phyloP scores from a whole-genome alignment of 306 rosid species.

The Rubus parviflorus region DNA sequence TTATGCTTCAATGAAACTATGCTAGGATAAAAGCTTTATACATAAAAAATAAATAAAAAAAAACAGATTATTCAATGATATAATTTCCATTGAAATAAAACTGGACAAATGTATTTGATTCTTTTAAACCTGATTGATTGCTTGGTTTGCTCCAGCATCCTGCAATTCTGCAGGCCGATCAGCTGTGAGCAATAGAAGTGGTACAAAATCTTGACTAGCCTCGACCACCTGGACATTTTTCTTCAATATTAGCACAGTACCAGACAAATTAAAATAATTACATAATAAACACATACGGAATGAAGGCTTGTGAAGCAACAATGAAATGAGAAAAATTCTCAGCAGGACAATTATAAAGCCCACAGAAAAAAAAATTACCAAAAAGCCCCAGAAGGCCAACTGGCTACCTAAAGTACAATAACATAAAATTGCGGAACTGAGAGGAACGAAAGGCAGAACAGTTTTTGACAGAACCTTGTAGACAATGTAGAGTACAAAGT shows the following conservation, averaged over 20 bases:
- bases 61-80: background rate
- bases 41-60: background rate
- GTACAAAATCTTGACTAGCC: slow-evolving; percentile 92
- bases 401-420: background rate
- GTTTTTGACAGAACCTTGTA: background rate
- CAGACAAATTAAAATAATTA: slow-evolving; percentile 4
- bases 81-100: slow-evolving; percentile 5
- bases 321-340: background rate
- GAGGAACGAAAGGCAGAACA: background rate
- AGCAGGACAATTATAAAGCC: background rate
- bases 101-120: slow-evolving; percentile 8
- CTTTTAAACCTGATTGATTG: slow-evolving; percentile 74
- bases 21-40: background rate
- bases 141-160: slow-evolving; percentile 88
- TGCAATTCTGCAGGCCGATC: slow-evolving; percentile 91
- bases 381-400: background rate
- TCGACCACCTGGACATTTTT: slow-evolving; percentile 75
- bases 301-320: background rate
- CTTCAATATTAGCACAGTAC: background rate
- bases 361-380: background rate
- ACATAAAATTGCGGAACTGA: background rate
- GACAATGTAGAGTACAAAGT: background rate
- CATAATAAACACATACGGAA: background rate
- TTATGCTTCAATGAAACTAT: slow-evolving; percentile 15
- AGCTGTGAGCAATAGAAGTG: slow-evolving; percentile 88